Evolutionary conservation across 345 rosid genomes (phyloP).

Genomic region (Citrus maxima): DNA sequence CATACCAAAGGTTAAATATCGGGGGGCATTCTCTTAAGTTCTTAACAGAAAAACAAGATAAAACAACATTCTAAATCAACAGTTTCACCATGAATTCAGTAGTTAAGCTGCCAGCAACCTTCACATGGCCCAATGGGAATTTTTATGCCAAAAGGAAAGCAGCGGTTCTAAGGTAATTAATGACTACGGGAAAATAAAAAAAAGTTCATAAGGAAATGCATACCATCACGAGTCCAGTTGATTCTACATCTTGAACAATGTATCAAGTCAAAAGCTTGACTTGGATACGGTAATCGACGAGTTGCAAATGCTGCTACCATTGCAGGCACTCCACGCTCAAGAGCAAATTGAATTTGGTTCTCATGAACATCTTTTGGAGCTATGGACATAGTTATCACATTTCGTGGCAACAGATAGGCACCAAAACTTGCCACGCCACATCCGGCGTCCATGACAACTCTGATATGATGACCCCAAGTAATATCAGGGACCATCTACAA

Average conservation of each 20-base stretch:
- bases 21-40: not conserved
- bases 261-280: constrained; percentile 95
- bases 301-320: constrained; percentile 97
- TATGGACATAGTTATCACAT: constrained; percentile 79
- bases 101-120: not conserved
- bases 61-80: not conserved
- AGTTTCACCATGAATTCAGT: not conserved
- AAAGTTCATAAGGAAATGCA: not conserved
- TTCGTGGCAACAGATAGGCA: constrained; percentile 75
- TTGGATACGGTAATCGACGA: constrained; percentile 68
- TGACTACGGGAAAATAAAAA: too few relatives aligned
- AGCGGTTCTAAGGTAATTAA: not conserved
- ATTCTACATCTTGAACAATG: constrained; percentile 99
- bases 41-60: not conserved
- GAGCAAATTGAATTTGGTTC: constrained; percentile 98
- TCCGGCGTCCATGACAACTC: constrained; percentile 85
- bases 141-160: not conserved
- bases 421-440: constrained; percentile 99
- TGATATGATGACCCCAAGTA: constrained; percentile 65
- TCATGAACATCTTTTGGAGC: constrained; percentile 99
- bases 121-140: not conserved
- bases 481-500: constrained; percentile 81
- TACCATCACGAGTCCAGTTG: constrained; percentile 99
- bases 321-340: constrained; percentile 98
- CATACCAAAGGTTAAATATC: not conserved